Conservation (phyloP, 1,139 yeast species). For the Debaryomyces sp. region DNA sequence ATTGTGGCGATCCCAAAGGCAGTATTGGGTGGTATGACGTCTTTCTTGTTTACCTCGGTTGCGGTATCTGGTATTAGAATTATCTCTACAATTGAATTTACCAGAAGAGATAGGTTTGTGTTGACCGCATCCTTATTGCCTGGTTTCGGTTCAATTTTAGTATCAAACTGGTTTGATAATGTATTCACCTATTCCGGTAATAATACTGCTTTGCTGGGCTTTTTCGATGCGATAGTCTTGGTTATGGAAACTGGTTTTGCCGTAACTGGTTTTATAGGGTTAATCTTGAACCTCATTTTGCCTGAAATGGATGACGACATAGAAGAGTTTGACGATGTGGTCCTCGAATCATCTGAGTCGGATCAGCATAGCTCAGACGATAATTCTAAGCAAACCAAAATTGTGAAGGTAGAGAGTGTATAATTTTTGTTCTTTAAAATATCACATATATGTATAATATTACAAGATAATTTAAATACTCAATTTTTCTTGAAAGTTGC, state of each 20-base stretch:
- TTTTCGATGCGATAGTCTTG: slow-evolving; percentile 75
- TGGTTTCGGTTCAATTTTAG: slow-evolving; percentile 78
- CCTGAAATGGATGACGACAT: slow-evolving; percentile 73
- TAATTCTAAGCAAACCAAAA: not conserved
- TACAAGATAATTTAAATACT: not conserved
- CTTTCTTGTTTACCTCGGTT: slow-evolving; percentile 84
- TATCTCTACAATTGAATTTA: slow-evolving; percentile 72
- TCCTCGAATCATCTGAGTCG: slow-evolving; percentile 50
- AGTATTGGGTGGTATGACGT: slow-evolving; percentile 90
- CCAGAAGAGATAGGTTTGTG: slow-evolving; percentile 85
- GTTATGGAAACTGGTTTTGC: slow-evolving; percentile 92
- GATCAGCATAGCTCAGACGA: slow-evolving; percentile 47
- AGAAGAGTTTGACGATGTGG: slow-evolving; percentile 52
- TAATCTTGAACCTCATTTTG: slow-evolving; percentile 66
- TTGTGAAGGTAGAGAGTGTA: not conserved
- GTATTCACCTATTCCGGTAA: slow-evolving; percentile 77
- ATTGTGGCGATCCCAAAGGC: slow-evolving; percentile 82
- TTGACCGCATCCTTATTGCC: slow-evolving; percentile 74
- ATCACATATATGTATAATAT: not conserved
- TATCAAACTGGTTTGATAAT: slow-evolving; percentile 72
- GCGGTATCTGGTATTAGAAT: slow-evolving; percentile 88
- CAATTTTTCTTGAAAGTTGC: not conserved
- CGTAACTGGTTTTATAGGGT: slow-evolving; percentile 75
- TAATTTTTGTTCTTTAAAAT: not conserved
- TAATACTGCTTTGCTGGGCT: slow-evolving; percentile 67